Percentiles rank a stretch among this genome's conserved stretches.
phyloP scores from a whole-genome alignment of 2,329 filamentous ascomycete species.

The Hirsutella rhossiliensis region DNA sequence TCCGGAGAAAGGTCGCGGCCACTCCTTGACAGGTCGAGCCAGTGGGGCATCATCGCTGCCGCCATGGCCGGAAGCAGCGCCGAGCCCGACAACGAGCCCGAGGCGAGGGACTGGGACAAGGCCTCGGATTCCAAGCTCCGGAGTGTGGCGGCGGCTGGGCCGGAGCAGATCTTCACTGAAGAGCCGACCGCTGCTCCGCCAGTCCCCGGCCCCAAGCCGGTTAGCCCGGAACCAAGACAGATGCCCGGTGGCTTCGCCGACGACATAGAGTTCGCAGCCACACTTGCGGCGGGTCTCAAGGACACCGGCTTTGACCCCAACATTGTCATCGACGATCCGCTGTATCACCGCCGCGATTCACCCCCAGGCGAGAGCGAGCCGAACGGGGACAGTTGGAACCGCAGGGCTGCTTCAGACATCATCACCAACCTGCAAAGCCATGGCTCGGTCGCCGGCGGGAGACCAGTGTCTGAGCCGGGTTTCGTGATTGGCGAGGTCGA shows the following conservation, averaged over 20 bases:
- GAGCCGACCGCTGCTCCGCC: constrained; percentile 34
- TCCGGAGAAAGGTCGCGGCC: constrained; percentile 19
- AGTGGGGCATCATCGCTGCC: constrained; percentile 41
- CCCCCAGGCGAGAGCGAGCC: constrained; percentile 46
- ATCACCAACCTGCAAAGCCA: constrained; percentile 23
- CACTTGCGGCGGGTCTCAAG: constrained; percentile 54
- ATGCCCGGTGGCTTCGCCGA: constrained; percentile 56
- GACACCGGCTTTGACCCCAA: constrained; percentile 61
- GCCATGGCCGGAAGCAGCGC: constrained; percentile 31
- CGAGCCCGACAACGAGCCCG: constrained; percentile 22
- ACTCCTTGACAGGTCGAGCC: constrained; percentile 25
- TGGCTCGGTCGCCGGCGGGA: background rate
- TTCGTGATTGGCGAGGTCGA: constrained; percentile 37
- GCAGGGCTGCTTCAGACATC: constrained; percentile 35
- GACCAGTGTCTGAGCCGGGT: constrained; percentile 21
- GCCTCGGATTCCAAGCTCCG: constrained; percentile 7
- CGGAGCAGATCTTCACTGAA: constrained; percentile 17
- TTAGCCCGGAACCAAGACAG: constrained; percentile 31
- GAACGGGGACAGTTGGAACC: constrained; percentile 28
- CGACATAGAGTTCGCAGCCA: constrained; percentile 58
- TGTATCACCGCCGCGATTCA: constrained; percentile 50
- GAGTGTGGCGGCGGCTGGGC: constrained; percentile 8
- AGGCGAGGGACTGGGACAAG: constrained; percentile 9
- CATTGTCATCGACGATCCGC: constrained; percentile 55
- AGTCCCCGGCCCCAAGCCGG: constrained; percentile 44